phyloP scores from a whole-genome alignment of 306 rosid species.

The Senna tora region DNA sequence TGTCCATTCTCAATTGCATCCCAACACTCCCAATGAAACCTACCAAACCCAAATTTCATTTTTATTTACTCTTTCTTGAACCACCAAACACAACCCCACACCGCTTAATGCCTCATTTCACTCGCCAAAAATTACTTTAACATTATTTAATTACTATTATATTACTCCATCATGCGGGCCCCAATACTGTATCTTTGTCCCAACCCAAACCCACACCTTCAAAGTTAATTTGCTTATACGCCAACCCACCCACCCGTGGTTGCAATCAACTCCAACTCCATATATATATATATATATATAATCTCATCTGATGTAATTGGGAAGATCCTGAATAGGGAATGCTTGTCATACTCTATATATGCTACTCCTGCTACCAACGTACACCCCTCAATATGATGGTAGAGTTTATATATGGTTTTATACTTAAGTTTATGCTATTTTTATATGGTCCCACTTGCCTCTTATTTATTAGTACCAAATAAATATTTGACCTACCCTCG shows the following conservation, averaged over 20 bases:
- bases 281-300: too few relatives aligned
- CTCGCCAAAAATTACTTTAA: too few relatives aligned
- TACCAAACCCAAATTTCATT: slow-evolving; percentile 28
- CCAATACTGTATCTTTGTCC: slow-evolving; percentile 54
- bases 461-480: slow-evolving; percentile 39
- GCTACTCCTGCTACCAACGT: neutral
- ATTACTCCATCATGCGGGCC: neutral
- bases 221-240: slow-evolving; percentile 32
- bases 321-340: neutral
- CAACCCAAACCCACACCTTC: slow-evolving; percentile 20
- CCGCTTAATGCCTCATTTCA: neutral
- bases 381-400: slow-evolving; percentile 30
- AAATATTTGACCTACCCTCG: slow-evolving; percentile 51
- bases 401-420: slow-evolving; percentile 7
- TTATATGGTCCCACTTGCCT: slow-evolving; percentile 46
- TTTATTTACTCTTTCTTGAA: neutral
- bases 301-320: slow-evolving; percentile 33
- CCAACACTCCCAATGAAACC: slow-evolving; percentile 54
- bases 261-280: slow-evolving; percentile 30
- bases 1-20: slow-evolving; percentile 64
- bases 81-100: neutral
- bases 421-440: too few relatives aligned
- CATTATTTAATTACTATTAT: too few relatives aligned
- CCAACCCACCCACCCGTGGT: slow-evolving; percentile 23
- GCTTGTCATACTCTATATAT: slow-evolving; percentile 4